Base-by-base conservation (phyloP, 768 basidiomycete genomes). In the Bullera alba region DNA sequence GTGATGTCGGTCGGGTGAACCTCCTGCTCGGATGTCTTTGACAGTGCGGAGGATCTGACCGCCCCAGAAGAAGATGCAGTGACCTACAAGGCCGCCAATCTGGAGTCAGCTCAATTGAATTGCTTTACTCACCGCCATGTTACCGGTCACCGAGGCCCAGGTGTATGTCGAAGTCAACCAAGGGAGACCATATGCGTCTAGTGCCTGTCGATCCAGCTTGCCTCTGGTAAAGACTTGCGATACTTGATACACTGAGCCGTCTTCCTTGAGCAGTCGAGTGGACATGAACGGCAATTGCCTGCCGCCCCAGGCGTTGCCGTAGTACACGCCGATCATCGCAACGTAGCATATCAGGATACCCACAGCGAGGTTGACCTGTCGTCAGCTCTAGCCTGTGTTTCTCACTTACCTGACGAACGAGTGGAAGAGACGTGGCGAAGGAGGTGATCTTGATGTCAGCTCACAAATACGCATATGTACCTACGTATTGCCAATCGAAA, bases 11-110 rank as follows among this genome's bases (percentile, higher is more conserved):
- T 82, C 82, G 0, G 79, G 76, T 52, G 80, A 79, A 0, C 74
- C 75, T 49, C 75, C 75, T 19, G 61, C 55, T 30, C 75, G 72
- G 1, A 78, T 77, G 35, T 78, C 74, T 54, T 75, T 79, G 71
- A 82, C 10, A n/a, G n/a, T 10, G n/a, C n/a, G 10, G 32, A 34
- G 56, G 2, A 79, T 76, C 57, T 79, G 77, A 10, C 75, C 72
- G 8, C 81, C 77, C 80, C 81, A 81, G 72, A 83, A 83, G 27
- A 81, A 70, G 21, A 79, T 27, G 27, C 74, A 76, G 61, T 82
- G 81, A 1, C 79, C 77, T 45, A 83, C 75, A 28, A 83, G 71
- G 19, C 79, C 80, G 17, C 82, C 82, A 51, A 83, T 81, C 78
- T 81, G 42, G 26, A 38, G 36, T 39, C 30, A 65, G n/a, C n/a